phyloP scores from a whole-genome alignment of 2,329 filamentous ascomycete species.

The Aureobasidium pullulans region DNA sequence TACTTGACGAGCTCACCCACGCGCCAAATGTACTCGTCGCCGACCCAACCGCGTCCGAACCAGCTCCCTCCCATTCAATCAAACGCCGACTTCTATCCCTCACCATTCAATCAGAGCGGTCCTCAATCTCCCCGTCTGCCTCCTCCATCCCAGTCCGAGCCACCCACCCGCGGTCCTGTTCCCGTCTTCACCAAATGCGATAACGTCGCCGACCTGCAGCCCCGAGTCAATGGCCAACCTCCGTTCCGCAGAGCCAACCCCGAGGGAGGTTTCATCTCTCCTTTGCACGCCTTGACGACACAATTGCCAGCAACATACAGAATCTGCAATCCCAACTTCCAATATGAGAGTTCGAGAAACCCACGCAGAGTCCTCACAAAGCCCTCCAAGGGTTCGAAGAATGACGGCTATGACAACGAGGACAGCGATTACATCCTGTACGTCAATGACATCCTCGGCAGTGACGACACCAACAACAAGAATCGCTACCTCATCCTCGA shows the following conservation, averaged over 20 bases:
- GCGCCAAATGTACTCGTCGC: constrained; percentile 54
- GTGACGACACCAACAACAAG: constrained; percentile 97
- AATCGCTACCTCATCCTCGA: constrained; percentile 96
- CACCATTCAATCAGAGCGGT: constrained; percentile 15
- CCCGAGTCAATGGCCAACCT: constrained; percentile 79
- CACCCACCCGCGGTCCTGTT: constrained; percentile 54
- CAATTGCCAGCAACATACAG: constrained; percentile 93
- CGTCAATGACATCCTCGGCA: constrained; percentile 96
- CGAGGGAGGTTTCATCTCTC: constrained; percentile 96
- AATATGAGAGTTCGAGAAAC: constrained; percentile 97
- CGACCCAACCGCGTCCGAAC: constrained; percentile 44
- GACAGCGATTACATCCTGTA: constrained; percentile 99
- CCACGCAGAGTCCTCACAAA: constrained; percentile 93
- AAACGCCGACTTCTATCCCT: constrained; percentile 37
- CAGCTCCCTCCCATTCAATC: constrained; percentile 70
- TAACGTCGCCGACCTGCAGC: constrained; percentile 65
- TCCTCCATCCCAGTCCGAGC: constrained; percentile 13
- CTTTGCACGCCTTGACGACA: constrained; percentile 87
- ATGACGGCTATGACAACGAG: constrained; percentile 97
- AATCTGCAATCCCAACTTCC: constrained; percentile 96
- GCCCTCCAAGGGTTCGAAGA: constrained; percentile 96
- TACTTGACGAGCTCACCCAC: constrained; percentile 70
- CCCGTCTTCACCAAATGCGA: constrained; percentile 81
- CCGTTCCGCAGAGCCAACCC: constrained; percentile 89
- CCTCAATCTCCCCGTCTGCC: constrained; percentile 14